A percentile compares a stretch with the other conserved stretches of the same genome.
Conservation (phyloP, 2,329 filamentous ascomycete genomes). For the Penicillium concentricum region DNA sequence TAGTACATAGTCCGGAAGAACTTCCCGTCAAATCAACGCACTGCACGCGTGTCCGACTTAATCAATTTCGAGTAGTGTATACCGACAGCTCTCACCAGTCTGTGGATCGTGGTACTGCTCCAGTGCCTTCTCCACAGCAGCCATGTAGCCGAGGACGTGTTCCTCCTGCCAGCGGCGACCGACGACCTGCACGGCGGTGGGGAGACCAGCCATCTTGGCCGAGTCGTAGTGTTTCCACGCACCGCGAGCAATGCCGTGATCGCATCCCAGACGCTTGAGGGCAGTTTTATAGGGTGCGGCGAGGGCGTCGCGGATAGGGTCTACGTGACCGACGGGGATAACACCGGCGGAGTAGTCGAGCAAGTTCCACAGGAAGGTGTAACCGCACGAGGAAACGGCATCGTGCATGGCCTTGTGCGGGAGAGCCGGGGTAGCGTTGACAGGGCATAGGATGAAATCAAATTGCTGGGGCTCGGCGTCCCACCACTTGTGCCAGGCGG, state of each 20-base stretch:
- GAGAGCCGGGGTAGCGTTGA: slow-evolving; percentile 84
- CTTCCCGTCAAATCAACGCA: background rate
- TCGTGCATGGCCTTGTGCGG: slow-evolving; percentile 85
- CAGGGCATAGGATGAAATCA: slow-evolving; percentile 80
- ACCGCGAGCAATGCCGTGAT: slow-evolving; percentile 77
- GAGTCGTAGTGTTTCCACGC: slow-evolving; percentile 87
- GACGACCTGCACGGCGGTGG: slow-evolving; percentile 81
- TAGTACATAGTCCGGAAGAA: background rate
- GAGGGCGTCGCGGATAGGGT: slow-evolving; percentile 67
- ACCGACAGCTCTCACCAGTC: slow-evolving; percentile 35
- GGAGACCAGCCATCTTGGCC: slow-evolving; percentile 78
- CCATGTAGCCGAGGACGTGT: slow-evolving; percentile 80
- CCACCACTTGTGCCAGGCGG: slow-evolving; percentile 84
- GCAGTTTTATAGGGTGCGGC: slow-evolving; percentile 47
- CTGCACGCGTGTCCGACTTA: slow-evolving; percentile 9
- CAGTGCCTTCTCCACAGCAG: slow-evolving; percentile 71
- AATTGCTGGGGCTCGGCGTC: slow-evolving; percentile 64
- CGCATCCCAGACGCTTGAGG: slow-evolving; percentile 40
- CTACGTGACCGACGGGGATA: slow-evolving; percentile 81
- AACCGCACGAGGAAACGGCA: slow-evolving; percentile 81
- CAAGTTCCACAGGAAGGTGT: slow-evolving; percentile 92
- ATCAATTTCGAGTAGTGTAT: slow-evolving; percentile 40
- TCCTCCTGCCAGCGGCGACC: slow-evolving; percentile 80
- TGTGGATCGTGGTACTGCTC: slow-evolving; percentile 45
- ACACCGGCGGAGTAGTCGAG: slow-evolving; percentile 85